Evolutionary conservation across 495 filamentous ascomycete genomes (phyloP).

Genomic region (Penicillium mononematosum): DNA sequence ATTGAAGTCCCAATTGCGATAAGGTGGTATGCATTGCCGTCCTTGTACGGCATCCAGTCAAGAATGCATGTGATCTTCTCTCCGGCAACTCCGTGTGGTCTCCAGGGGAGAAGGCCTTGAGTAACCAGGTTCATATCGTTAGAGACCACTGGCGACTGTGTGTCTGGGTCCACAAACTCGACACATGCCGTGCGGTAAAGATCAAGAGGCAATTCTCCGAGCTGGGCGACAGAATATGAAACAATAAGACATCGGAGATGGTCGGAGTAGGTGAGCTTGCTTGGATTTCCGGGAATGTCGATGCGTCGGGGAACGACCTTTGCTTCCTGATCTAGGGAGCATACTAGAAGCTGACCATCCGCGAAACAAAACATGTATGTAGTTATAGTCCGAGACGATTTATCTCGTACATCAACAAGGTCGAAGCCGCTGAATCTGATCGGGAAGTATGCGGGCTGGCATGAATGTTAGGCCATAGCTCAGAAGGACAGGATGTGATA

Average conservation of each 20-base stretch:
- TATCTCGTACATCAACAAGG: slow-evolving; percentile 17
- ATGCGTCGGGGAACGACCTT: slow-evolving; percentile 47
- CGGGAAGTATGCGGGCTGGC: slow-evolving; percentile 44
- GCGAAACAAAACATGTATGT: slow-evolving; percentile 45
- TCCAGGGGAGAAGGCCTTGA: slow-evolving; percentile 24
- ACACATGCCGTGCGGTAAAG: slow-evolving; percentile 36
- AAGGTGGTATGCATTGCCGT: slow-evolving; percentile 46
- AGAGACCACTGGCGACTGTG: slow-evolving; percentile 26
- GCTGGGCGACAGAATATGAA: slow-evolving; percentile 33
- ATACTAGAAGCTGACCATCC: slow-evolving; percentile 42
- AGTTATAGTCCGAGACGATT: slow-evolving; percentile 16
- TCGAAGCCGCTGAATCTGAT: slow-evolving; percentile 36
- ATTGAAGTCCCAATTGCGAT: slow-evolving; percentile 46
- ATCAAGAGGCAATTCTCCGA: slow-evolving; percentile 27
- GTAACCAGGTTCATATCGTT: slow-evolving; percentile 4
- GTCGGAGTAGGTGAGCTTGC: slow-evolving; percentile 42
- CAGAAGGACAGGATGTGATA: not conserved
- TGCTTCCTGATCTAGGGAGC: slow-evolving; percentile 32
- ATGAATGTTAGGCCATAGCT: slow-evolving; percentile 13
- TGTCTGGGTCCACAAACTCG: slow-evolving; percentile 45
- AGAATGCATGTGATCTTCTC: slow-evolving; percentile 50
- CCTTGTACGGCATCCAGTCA: slow-evolving; percentile 48
- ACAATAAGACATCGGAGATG: slow-evolving; percentile 43
- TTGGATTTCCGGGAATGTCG: slow-evolving; percentile 42
- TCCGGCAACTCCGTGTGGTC: slow-evolving; percentile 38